Conservation (phyloP, 2,329 filamentous ascomycete genomes). For the Tolypocladium tropicale region DNA sequence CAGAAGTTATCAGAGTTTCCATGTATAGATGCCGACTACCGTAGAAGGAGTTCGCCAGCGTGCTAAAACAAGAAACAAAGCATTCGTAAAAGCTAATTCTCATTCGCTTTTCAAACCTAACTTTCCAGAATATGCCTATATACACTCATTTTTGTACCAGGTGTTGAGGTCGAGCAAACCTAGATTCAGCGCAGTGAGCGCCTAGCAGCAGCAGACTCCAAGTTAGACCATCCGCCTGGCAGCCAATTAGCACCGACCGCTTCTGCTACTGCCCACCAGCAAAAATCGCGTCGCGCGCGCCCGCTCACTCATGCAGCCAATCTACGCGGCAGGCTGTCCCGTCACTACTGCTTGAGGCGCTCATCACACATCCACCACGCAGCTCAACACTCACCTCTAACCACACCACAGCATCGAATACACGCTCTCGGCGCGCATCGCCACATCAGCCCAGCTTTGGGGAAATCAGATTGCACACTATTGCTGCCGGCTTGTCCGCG, state of each 20-base stretch:
- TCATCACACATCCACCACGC: not conserved
- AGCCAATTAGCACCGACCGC: not conserved
- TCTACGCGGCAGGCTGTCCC: slow-evolving; percentile 5
- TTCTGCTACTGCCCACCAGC: too few species aligned
- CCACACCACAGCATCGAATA: not conserved
- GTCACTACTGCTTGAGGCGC: not conserved
- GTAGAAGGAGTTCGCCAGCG: too few species aligned
- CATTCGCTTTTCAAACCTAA: not conserved
- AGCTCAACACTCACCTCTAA: not conserved
- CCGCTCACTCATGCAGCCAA: slow-evolving; percentile 4
- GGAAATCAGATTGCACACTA: not conserved
- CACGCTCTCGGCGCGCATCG: not conserved
- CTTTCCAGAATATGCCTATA: not conserved
- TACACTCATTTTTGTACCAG: not conserved
- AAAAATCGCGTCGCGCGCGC: slow-evolving; percentile 1
- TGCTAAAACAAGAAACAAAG: not conserved
- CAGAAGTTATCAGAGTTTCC: too few species aligned
- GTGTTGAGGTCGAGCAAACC: too few species aligned
- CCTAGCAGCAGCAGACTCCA: not conserved
- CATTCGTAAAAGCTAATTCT: not conserved
- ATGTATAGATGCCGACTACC: too few species aligned
- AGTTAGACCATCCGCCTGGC: too few species aligned
- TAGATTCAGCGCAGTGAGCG: too few species aligned
- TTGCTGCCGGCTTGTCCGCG: not conserved
- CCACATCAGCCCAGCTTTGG: not conserved